Conservation (phyloP, 345 rosid species). For the Melaleuca alternifolia region DNA sequence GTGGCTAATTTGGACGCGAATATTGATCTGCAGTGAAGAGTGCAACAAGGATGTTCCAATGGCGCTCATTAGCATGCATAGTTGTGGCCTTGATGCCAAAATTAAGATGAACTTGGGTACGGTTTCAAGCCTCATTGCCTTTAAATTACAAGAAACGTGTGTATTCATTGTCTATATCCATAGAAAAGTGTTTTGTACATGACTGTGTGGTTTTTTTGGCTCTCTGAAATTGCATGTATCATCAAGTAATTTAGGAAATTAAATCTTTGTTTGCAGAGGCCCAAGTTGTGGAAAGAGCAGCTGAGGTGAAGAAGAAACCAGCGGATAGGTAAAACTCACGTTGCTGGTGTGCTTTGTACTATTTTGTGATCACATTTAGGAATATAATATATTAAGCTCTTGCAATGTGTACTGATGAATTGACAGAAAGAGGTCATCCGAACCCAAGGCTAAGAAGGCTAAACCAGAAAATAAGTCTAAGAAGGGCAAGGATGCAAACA, state of each 20-base stretch:
- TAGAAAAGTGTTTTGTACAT: not conserved
- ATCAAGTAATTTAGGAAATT: not conserved
- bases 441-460: slow-evolving; percentile 57
- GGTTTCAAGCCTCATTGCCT: not conserved
- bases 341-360: not conserved
- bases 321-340: slow-evolving; percentile 39
- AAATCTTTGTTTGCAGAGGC: slow-evolving; percentile 29
- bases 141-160: not conserved
- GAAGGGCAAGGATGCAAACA: slow-evolving; percentile 35
- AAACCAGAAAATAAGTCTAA: slow-evolving; percentile 39
- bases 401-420: not conserved
- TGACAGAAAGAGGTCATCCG: slow-evolving; percentile 62
- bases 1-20: not conserved
- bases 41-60: slow-evolving; percentile 72
- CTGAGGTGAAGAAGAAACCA: slow-evolving; percentile 57
- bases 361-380: not conserved
- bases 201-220: not conserved
- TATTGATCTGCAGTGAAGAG: slow-evolving; percentile 39
- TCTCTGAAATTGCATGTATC: not conserved
- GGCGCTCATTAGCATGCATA: slow-evolving; percentile 68
- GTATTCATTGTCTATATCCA: not conserved
- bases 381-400: not conserved
- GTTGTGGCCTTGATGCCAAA: slow-evolving; percentile 82
- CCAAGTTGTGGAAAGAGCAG: slow-evolving; percentile 55
- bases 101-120: slow-evolving; percentile 70